Percentiles rank a stretch among this genome's conserved stretches.
Conservation (phyloP, 345 rosid genomes). For the Rhizophora apiculata region DNA sequence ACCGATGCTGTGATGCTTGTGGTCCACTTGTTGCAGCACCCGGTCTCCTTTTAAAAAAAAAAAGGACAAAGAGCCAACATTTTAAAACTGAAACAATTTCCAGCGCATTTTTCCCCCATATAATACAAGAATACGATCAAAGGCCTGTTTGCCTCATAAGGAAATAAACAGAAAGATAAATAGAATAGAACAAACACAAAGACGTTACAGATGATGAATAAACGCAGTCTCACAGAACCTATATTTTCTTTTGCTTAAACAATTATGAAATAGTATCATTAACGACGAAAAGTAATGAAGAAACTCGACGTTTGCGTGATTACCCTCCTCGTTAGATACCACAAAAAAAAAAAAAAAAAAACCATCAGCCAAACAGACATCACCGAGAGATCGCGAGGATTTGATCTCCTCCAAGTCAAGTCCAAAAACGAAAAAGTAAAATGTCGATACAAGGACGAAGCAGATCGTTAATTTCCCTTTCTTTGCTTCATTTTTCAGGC, state of each 20-base stretch:
- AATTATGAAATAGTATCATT: too few relatives aligned
- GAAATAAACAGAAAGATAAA: not conserved
- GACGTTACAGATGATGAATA: not conserved
- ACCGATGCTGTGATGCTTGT: constrained; percentile 62
- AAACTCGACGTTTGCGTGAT: too few relatives aligned
- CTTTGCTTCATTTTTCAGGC: not conserved
- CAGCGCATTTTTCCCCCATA: not conserved
- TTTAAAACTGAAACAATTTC: not conserved
- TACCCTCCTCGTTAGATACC: too few relatives aligned
- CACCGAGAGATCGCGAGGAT: not conserved
- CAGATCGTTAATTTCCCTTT: not conserved
- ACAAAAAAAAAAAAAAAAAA: not conserved
- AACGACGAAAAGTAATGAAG: too few relatives aligned
- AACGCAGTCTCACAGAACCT: too few relatives aligned
- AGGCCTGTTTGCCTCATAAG: not conserved
- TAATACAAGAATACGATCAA: not conserved
- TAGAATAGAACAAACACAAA: not conserved
- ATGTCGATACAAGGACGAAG: not conserved
- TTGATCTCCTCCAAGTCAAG: too few relatives aligned
- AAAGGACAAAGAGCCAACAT: not conserved
- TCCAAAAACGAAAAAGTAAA: not conserved
- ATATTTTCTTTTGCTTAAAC: too few relatives aligned
- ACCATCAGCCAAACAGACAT: not conserved
- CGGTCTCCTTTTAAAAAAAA: constrained; percentile 46
- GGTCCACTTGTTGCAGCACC: constrained; percentile 36